Base-by-base conservation (phyloP, 2,329 filamentous ascomycete species). In the Ascochyta rabiei region DNA sequence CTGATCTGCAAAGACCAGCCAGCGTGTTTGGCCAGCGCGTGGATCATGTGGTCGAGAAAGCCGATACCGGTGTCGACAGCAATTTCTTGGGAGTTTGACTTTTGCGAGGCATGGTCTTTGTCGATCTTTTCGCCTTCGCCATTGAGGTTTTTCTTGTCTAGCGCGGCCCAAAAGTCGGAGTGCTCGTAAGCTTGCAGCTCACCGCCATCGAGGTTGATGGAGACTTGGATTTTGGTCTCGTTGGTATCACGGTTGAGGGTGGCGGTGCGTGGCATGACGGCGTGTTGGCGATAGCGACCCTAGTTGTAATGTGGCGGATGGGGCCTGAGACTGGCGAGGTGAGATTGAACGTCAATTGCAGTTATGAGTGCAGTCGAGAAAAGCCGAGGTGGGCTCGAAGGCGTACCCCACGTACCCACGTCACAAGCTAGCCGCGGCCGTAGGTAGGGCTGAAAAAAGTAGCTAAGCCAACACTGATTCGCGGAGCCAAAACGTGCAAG, bases 11-110 rank as follows among this genome's bases (percentile, higher is more conserved):
- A 78, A 79, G 89, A 95, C 95, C 93, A 98, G 60, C 95, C 93
- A 6, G 90, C 87, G 78, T 99, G 95, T 79, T 99, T 98, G 45
- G 95, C 90, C 50, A 98, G 84, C 6, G 95, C 95, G 77, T 99
- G 95, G 45, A 98, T 84, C 93, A 99, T 98, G 81, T 99, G 95
- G 80, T 99, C 95, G 52, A 99, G 83, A 78, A 99, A 99, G 56
- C 95, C 95, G 76, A 99, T 96, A 62, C 95, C 95, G 0, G 93
- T 96, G 82, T 91, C 88, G 63, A 98, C 83, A 71, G 86, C 86
- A 73, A 98, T 97, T 57, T 86, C 87, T 77, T 98, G 95, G 37
- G 88, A 90, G 64, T 89, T 87, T 65, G 90, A 93, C 61, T 86
- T 81, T 77, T 99, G 93, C 1, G 88, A 88, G 26, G 95, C 93